Evolutionary conservation across 495 filamentous ascomycete genomes (phyloP).

Genomic region (Aspergillus wentii): DNA sequence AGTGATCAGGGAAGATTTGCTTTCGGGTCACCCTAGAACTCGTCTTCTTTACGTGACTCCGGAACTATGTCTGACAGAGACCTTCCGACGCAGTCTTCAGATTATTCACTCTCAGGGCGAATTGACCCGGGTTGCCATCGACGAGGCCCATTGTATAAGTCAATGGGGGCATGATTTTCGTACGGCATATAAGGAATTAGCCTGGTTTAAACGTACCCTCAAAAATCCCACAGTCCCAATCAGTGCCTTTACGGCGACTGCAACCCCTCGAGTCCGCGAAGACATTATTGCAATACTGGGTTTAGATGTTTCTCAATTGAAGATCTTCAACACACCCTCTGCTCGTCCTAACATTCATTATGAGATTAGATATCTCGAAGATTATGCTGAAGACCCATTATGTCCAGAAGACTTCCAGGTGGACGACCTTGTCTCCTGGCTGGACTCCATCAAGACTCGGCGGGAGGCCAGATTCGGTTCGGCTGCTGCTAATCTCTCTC

Average conservation of each 20-base stretch:
- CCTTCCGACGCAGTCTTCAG: constrained; percentile 68
- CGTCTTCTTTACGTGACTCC: constrained; percentile 92
- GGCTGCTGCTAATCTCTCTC: constrained; percentile 48
- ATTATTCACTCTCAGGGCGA: constrained; percentile 77
- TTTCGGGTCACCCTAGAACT: constrained; percentile 77
- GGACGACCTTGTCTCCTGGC: constrained; percentile 67
- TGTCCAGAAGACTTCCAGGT: constrained; percentile 41
- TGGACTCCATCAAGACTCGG: constrained; percentile 63
- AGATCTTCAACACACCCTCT: constrained; percentile 74
- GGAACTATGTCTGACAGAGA: constrained; percentile 74
- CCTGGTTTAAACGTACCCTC: constrained; percentile 73
- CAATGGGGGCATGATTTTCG: constrained; percentile 99
- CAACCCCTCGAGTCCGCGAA: constrained; percentile 68
- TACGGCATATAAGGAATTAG: constrained; percentile 83
- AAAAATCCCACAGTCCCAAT: constrained; percentile 81
- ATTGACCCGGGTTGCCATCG: constrained; percentile 79
- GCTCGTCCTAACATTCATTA: constrained; percentile 84
- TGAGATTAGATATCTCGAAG: constrained; percentile 78
- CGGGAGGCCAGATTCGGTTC: constrained; percentile 40
- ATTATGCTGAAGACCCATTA: constrained; percentile 32
- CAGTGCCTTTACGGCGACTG: constrained; percentile 87
- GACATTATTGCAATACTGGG: constrained; percentile 76
- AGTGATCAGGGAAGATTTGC: constrained; percentile 70
- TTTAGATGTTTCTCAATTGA: constrained; percentile 56
- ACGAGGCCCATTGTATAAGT: constrained; percentile 95